These are phyloP conservation scores for Magnaporthales sp. DNA, from an alignment of 2,329 filamentous ascomycete species.

Conservation along the genomic window DNA sequence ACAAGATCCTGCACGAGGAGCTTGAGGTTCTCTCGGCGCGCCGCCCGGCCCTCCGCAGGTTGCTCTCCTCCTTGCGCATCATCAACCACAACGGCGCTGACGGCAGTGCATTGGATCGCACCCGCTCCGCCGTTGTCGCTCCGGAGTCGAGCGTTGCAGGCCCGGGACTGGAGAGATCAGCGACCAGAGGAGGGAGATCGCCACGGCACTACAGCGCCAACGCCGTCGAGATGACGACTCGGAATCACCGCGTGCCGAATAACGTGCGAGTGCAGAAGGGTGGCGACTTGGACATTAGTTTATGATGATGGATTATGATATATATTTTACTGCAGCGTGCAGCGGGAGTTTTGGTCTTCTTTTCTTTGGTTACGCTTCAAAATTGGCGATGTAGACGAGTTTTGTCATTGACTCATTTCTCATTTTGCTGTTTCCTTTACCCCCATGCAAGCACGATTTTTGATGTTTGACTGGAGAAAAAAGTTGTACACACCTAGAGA, in stretches of 20 bases:
- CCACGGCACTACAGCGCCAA: not conserved
- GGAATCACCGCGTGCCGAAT: not conserved
- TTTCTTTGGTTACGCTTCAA: not conserved
- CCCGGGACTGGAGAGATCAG: not conserved
- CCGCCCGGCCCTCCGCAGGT: not conserved
- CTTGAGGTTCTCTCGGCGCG: not conserved
- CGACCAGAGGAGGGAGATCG: not conserved
- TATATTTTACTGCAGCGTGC: not conserved
- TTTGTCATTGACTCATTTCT: not conserved
- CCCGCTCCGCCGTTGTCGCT: not conserved
- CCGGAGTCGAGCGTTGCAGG: not conserved
- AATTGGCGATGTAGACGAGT: not conserved
- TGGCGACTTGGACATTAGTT: constrained; percentile 9
- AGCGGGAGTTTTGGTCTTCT: not conserved
- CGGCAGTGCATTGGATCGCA: not conserved
- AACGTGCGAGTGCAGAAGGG: constrained; percentile 13
- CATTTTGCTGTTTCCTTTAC: not conserved
- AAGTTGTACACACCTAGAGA: not conserved
- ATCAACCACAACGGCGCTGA: not conserved
- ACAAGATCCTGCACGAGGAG: constrained; percentile 21
- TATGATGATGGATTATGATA: not conserved
- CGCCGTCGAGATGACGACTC: constrained; percentile 6
- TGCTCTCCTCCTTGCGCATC: not conserved
- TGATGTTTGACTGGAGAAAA: not conserved
- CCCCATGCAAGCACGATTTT: not conserved